Conservation (phyloP, 1,284 basidiomycete genomes). For the Tausonia pullulans region DNA sequence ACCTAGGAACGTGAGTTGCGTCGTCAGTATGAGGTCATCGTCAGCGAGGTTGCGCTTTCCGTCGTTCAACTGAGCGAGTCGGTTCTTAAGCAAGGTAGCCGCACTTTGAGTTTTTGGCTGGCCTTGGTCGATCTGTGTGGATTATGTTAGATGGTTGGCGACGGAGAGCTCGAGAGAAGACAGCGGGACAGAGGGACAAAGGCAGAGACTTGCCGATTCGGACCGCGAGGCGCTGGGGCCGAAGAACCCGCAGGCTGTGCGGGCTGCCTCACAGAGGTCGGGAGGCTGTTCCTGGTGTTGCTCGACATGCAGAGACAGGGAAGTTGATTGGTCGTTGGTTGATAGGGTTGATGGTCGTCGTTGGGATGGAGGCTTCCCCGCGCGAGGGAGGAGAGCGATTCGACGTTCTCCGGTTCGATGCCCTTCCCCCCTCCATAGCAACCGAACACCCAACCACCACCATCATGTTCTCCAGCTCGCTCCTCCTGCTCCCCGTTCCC, state of each 20-base stretch:
- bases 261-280: no score
- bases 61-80: not conserved
- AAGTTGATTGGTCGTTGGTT: no score
- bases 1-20: constrained; percentile 41
- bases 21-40: not conserved
- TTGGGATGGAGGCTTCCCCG: no score
- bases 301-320: no score
- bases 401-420: no score
- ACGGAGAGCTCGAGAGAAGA: not conserved
- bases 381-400: no score
- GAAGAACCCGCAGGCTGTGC: constrained; percentile 1
- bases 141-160: not conserved
- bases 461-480: no score
- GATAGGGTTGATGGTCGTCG: no score
- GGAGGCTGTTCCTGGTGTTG: no score
- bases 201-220: constrained; percentile 9
- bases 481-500: not conserved
- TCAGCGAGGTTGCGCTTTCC: not conserved
- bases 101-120: constrained; percentile 15
- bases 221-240: constrained; percentile 12
- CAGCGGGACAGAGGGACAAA: not conserved
- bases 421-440: no score
- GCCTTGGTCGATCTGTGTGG: constrained; percentile 13
- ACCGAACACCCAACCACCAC: no score
- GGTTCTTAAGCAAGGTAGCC: no score